Conservation (phyloP, 129 eudicot genomes). For the Centaurea solstitialis region DNA sequence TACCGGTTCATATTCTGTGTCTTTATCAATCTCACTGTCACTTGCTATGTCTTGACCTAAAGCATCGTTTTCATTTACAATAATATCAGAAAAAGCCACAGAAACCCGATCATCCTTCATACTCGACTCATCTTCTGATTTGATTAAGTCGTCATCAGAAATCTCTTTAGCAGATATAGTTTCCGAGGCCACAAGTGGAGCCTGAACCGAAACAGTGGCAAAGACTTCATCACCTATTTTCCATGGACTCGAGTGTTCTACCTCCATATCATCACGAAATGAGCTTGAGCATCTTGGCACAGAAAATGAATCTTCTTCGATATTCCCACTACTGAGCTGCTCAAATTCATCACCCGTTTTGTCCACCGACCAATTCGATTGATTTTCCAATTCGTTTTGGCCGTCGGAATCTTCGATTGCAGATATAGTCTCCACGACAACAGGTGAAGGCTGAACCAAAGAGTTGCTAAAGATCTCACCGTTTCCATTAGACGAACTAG, state of each 20-base stretch:
- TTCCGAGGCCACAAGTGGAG: constrained; percentile 22
- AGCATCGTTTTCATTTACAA: constrained; percentile 12
- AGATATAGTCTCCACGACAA: constrained; percentile 1
- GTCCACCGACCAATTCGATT: constrained; percentile 15
- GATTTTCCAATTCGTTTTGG: constrained; percentile 7
- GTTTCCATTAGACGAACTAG: neutral
- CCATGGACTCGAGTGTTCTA: constrained; percentile 12
- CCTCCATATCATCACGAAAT: constrained; percentile 7
- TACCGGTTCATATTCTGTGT: constrained; percentile 11
- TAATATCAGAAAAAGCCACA: neutral
- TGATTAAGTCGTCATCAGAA: constrained; percentile 10
- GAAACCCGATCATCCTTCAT: constrained; percentile 1
- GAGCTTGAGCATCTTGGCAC: neutral
- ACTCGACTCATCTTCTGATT: constrained; percentile 5
- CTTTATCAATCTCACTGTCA: neutral
- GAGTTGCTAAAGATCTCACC: neutral
- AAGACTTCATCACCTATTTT: neutral
- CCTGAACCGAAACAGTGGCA: neutral
- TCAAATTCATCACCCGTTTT: constrained; percentile 1
- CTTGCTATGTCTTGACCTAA: constrained; percentile 32
- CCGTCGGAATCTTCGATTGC: constrained; percentile 3
- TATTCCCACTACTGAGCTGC: neutral
- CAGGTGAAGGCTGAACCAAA: constrained; percentile 13
- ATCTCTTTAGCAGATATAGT: constrained; percentile 6
- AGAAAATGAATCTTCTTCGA: constrained; percentile 8